These are phyloP conservation scores for Leishmania major DNA, from an alignment of 208 protist species.

Conservation along the genomic window DNA sequence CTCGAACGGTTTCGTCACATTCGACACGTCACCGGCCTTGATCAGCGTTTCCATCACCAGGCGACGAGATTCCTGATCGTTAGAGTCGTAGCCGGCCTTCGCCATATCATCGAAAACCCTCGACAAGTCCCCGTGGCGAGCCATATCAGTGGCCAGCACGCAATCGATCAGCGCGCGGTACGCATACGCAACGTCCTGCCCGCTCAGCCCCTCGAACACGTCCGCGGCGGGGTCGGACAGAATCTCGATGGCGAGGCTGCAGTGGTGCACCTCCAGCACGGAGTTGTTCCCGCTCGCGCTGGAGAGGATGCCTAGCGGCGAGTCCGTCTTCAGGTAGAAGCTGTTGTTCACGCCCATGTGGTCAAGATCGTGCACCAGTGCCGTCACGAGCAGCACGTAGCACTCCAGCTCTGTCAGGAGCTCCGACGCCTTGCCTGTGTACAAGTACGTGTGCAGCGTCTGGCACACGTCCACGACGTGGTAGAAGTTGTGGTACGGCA, in stretches of 20 bases:
- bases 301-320: conserved; percentile 81
- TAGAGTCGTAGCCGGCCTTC: too few species aligned
- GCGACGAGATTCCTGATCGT: too few species aligned
- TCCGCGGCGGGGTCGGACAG: conserved; percentile 72
- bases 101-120: too few species aligned
- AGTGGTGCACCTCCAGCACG: conserved; percentile 90
- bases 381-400: conserved; percentile 79
- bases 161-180: conserved; percentile 83
- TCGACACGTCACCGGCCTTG: conserved; percentile 86
- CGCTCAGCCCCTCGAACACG: conserved; percentile 68
- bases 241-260: conserved; percentile 87
- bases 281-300: conserved; percentile 82
- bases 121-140: too few species aligned
- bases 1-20: conserved; percentile 89
- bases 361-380: conserved; percentile 85
- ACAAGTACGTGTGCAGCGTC: conserved; percentile 79
- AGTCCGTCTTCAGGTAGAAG: conserved; percentile 90
- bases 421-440: conserved; percentile 45
- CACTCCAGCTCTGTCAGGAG: conserved; percentile 77
- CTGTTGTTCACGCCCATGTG: conserved; percentile 93
- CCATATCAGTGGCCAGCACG: conserved; percentile 82
- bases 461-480: conserved; percentile 87
- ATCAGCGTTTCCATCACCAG: conserved; percentile 75
- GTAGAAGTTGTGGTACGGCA: conserved; percentile 91
- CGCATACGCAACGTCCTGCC: conserved; percentile 42